Conservation (phyloP, 305 asterid genomes). For the Stenogyne calaminthoides region DNA sequence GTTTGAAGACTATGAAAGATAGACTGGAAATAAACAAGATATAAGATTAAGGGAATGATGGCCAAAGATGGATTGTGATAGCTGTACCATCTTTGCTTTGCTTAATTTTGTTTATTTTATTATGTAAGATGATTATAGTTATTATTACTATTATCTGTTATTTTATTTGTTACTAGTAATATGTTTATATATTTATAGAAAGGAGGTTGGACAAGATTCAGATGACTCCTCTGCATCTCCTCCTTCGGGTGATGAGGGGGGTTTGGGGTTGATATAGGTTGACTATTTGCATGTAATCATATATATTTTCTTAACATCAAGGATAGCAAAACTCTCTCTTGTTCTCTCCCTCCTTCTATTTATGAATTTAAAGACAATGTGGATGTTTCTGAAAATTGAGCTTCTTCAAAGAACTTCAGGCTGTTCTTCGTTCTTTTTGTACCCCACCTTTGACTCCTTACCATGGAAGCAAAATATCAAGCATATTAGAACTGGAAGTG, state of each 20-base stretch:
- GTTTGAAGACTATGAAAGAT: slow-evolving; percentile 6
- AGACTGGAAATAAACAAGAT: slow-evolving; percentile 7
- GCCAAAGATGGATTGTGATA: not conserved
- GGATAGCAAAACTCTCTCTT: not conserved
- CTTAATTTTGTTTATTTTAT: slow-evolving; percentile 7
- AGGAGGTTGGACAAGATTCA: not conserved
- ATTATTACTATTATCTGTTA: not conserved
- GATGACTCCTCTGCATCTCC: not conserved
- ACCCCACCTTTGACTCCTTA: not conserved
- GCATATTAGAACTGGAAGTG: slow-evolving; percentile 8
- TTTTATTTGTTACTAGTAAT: not conserved
- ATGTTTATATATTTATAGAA: not conserved
- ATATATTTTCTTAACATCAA: not conserved
- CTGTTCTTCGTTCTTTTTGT: not conserved
- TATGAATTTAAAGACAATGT: not conserved
- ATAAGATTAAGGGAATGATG: not conserved
- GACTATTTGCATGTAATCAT: slow-evolving; percentile 6
- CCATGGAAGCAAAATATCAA: not conserved
- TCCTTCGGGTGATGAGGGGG: too few species aligned
- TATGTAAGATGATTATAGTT: not conserved
- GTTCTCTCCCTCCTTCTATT: not conserved
- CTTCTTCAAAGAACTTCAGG: not conserved
- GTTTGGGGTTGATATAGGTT: not conserved
- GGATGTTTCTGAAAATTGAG: not conserved
- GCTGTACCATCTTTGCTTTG: not conserved